Conservation (phyloP, 805 yeast genomes). For the Starmerella scarabaei region DNA sequence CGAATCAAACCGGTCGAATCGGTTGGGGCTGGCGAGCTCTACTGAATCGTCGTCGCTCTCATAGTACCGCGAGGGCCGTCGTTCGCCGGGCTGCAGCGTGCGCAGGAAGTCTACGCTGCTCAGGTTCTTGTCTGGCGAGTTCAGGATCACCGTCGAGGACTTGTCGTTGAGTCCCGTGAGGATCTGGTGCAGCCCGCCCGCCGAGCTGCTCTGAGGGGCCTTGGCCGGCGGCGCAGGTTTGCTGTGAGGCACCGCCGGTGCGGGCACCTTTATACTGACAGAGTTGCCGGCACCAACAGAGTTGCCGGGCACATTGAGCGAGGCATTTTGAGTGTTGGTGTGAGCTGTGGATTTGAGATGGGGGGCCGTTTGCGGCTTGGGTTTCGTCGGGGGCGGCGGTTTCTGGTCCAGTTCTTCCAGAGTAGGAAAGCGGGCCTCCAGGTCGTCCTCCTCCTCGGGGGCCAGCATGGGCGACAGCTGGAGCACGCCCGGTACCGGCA, state of each 20-base stretch:
- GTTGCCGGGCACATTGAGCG: background rate
- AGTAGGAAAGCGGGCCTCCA: constrained; percentile 24
- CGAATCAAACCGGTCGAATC: background rate
- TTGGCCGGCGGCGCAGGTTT: constrained; percentile 2
- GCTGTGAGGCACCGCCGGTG: constrained; percentile 2
- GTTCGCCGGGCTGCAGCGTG: constrained; percentile 18
- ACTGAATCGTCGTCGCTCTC: constrained; percentile 1
- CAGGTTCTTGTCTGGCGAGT: constrained; percentile 23
- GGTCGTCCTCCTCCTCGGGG: constrained; percentile 16
- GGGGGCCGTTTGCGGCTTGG: background rate
- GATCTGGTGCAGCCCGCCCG: constrained; percentile 23
- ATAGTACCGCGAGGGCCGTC: constrained; percentile 1
- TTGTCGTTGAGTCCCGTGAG: constrained; percentile 28
- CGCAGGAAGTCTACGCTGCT: constrained; percentile 29
- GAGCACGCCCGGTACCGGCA: constrained; percentile 11
- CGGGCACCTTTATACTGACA: constrained; percentile 2
- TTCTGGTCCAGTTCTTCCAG: constrained; percentile 25
- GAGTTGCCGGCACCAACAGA: background rate
- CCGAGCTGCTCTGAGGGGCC: background rate
- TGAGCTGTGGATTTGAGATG: too few relatives aligned
- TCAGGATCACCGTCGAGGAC: constrained; percentile 26
- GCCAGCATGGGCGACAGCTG: constrained; percentile 6
- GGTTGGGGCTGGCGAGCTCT: background rate
- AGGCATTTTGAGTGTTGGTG: background rate
- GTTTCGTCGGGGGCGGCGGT: background rate